Base-by-base conservation (phyloP, 169 alveolate genomes). In the Plasmodium berghei region DNA sequence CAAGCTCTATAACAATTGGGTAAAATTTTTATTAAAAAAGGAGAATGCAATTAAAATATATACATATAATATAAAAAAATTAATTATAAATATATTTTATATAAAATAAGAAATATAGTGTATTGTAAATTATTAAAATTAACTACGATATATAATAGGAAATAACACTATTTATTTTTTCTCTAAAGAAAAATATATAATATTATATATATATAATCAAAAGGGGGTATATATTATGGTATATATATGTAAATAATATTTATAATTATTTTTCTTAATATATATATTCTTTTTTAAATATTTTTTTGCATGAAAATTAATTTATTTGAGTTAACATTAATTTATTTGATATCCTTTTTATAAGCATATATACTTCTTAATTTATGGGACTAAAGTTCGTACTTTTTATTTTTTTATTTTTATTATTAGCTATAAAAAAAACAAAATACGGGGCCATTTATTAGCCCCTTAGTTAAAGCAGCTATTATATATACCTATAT, bases 381-480 rank as follows among this genome's bases (percentile, higher is more conserved):
- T 34, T 52, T 20, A 71, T 45, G 88, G 92, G 85, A 71, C 88
- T 34, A 87, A 87, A 87, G 22, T 73, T 87, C 88, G 92, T 69
- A 14, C 2, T 45, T 87, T n/a, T 8, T 46, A 42, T 16, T 14
- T 49, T 20, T 58, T 26, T 22, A 34, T 34, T 34, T 34, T 34
- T 34, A 34, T 34, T 34, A 4, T 34, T 8, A 5, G 59, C 66
- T 16, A 45, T 56, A 45, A 10, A 12, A 62, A 9, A 24, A 24
- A 24, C 40, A 70, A 66, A 73, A 66, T 49, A 26, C 71, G 87
- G 92, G 92, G 88, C 88, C 80, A 70, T 63, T 56, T 70, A 34
- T 34, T 34, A 24, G 92, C 72, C 88, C 92, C 87, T 6, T 56
- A 9, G 18, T 5, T 42, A 45, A 10, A 24, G 22, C 6, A 40